Percentiles rank a stretch among this genome's conserved stretches.
These are phyloP conservation scores for Melampsora americana DNA, from an alignment of 1,284 basidiomycete genomes.

Conservation along the genomic window DNA sequence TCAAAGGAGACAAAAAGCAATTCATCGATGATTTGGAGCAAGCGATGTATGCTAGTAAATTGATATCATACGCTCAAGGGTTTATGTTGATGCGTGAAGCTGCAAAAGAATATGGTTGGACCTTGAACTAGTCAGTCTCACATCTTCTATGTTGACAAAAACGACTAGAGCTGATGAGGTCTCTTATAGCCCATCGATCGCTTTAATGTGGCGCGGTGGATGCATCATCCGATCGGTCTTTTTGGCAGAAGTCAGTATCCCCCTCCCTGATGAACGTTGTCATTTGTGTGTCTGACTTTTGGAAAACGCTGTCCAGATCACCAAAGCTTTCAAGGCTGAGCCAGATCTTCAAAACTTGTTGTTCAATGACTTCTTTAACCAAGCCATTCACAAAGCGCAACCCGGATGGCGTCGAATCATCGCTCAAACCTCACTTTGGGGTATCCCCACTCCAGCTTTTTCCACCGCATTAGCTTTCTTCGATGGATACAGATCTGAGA, in stretches of 20 bases:
- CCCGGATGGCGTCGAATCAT: constrained; percentile 97
- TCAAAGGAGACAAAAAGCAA: constrained; percentile 97
- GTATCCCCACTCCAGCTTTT: constrained; percentile 92
- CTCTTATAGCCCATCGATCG: constrained; percentile 70
- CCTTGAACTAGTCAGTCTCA: constrained; percentile 54
- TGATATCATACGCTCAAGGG: constrained; percentile 80
- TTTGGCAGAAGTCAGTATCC: constrained; percentile 27
- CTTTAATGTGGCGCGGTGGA: constrained; percentile 98
- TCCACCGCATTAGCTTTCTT: constrained; percentile 98
- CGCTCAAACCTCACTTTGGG: constrained; percentile 95
- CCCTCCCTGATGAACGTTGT: not conserved
- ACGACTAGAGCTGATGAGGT: constrained; percentile 45
- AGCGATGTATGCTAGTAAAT: constrained; percentile 98
- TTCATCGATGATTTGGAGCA: constrained; percentile 99
- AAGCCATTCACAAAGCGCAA: constrained; percentile 86
- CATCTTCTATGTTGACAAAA: constrained; percentile 49
- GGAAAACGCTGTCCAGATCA: constrained; percentile 60
- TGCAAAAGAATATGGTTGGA: constrained; percentile 77
- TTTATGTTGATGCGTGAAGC: constrained; percentile 99
- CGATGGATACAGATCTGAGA: constrained; percentile 85
- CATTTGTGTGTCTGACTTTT: not conserved
- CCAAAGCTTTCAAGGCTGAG: constrained; percentile 85
- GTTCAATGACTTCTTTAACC: constrained; percentile 97
- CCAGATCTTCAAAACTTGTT: constrained; percentile 83
- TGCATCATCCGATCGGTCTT: constrained; percentile 75